Conservation (phyloP, 2,329 filamentous ascomycete genomes). For the Alternaria longipes region DNA sequence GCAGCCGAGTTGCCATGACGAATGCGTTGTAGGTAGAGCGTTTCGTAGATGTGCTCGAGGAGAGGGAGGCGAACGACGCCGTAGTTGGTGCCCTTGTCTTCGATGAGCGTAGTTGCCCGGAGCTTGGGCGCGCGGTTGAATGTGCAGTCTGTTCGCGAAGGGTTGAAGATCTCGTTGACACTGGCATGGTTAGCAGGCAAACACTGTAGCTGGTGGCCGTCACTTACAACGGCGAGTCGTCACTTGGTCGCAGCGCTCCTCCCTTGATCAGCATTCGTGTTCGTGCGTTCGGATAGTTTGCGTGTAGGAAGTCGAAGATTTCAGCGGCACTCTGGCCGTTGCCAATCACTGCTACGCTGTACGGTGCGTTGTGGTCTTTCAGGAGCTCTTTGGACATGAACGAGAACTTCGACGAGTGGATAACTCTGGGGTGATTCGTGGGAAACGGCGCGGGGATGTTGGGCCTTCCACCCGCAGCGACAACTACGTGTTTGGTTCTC, state of each 20-base stretch:
- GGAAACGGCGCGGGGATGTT: slow-evolving; percentile 77
- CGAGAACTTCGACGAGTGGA: slow-evolving; percentile 90
- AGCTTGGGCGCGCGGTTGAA: slow-evolving; percentile 72
- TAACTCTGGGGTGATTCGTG: slow-evolving; percentile 73
- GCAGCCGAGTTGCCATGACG: slow-evolving; percentile 62
- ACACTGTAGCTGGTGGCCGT: not conserved
- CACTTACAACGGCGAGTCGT: slow-evolving; percentile 93
- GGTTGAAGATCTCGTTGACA: slow-evolving; percentile 97
- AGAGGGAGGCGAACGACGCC: slow-evolving; percentile 91
- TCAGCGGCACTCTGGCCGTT: slow-evolving; percentile 93
- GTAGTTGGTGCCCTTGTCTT: slow-evolving; percentile 90
- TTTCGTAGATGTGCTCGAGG: slow-evolving; percentile 87
- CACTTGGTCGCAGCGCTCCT: slow-evolving; percentile 85
- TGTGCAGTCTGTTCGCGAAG: slow-evolving; percentile 79
- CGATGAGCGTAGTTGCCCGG: slow-evolving; percentile 68
- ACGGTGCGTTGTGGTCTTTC: slow-evolving; percentile 63
- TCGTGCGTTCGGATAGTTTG: slow-evolving; percentile 80
- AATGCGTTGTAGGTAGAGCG: slow-evolving; percentile 85
- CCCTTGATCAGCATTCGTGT: slow-evolving; percentile 83
- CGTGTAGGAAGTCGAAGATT: slow-evolving; percentile 90
- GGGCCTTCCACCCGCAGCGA: slow-evolving; percentile 73
- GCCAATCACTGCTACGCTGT: slow-evolving; percentile 84
- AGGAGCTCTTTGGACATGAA: slow-evolving; percentile 69
- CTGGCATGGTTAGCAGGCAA: slow-evolving; percentile 57
- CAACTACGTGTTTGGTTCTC: slow-evolving; percentile 73